Evolutionary conservation across 1,284 basidiomycete species (phyloP), one percentile per base, ranked within the genome.

Genomic region (Coniophora puteana): DNA sequence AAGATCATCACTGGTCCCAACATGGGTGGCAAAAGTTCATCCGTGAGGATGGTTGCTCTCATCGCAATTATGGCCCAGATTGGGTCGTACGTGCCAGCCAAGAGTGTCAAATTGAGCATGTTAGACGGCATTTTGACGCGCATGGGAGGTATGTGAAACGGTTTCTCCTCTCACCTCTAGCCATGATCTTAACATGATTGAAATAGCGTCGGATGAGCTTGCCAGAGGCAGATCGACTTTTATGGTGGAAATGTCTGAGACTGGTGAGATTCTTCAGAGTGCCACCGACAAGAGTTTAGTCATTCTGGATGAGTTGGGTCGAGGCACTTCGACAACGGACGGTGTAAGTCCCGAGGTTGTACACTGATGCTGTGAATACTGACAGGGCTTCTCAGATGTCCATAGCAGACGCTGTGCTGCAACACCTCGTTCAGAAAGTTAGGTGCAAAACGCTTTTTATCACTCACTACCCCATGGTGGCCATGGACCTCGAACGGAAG

Each of bases 231-330:
- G 90, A 17, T 92, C 89, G 2, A 97, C 93, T 0, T 95, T 94
- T 56, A 93, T 96, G 92, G 89, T 96, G 1, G 95, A 99, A 65
- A 85, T 98, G 69, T 75, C 83, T 7, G 94, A 98, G 61, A 97
- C 94, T 0, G 88, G 85, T 52, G 90, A 96, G 49, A 94, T 98
- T 43, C 64, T 98, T 13, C 74, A 79, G 28, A 71, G 78, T 12
- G 84, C 88, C 1, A 88, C 89, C 0, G 62, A 71, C 10, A 73
- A 72, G 29, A 89, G 87, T 40, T 69, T 94, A 5, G 89, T 96
- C 8, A 86, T 97, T 34, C 69, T 96, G 2, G 93, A 97, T 53
- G 86, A 89, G 54, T 73, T 88, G n/a, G 85, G 84, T 36, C 70
- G 90, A 30, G 89, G 90, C 8, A 93, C 90, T 0, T 85, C 85